These are phyloP conservation scores for Kuraishia floccosa DNA, from an alignment of 805 yeast genomes.

Conservation along the genomic window DNA sequence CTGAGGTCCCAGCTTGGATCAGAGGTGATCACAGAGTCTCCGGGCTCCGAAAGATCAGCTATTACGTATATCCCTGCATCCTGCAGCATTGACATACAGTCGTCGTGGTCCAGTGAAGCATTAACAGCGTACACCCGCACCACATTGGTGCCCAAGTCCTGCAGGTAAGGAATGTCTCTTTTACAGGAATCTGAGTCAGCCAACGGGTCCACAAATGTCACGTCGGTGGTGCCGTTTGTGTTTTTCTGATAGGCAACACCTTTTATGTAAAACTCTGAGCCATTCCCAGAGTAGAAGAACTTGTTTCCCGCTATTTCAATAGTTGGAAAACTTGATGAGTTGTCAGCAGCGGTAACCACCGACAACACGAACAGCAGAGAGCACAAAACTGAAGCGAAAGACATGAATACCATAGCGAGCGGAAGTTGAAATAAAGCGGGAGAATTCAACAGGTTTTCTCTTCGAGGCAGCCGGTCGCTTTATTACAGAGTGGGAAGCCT, in stretches of 20 bases:
- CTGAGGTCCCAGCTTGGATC: slow-evolving; percentile 69
- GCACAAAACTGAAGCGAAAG: background rate
- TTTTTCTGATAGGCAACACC: slow-evolving; percentile 85
- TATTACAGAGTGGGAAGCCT: too few species aligned
- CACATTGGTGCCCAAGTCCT: slow-evolving; percentile 59
- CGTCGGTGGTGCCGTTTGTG: slow-evolving; percentile 27
- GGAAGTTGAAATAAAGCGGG: background rate
- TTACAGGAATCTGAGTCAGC: slow-evolving; percentile 59
- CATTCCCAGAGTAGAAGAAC: slow-evolving; percentile 62
- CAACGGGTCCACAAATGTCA: slow-evolving; percentile 58
- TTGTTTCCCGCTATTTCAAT: slow-evolving; percentile 63
- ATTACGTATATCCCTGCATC: slow-evolving; percentile 89
- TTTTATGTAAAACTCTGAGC: slow-evolving; percentile 75
- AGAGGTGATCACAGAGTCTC: slow-evolving; percentile 62
- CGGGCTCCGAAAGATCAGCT: slow-evolving; percentile 86
- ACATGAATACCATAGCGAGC: too few species aligned
- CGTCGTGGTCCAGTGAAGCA: slow-evolving; percentile 58
- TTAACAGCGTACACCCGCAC: slow-evolving; percentile 83
- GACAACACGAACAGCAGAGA: slow-evolving; percentile 1
- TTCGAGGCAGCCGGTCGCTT: too few species aligned
- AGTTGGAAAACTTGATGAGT: slow-evolving; percentile 22
- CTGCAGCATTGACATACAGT: slow-evolving; percentile 61
- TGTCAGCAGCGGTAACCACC: background rate
- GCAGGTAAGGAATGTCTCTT: slow-evolving; percentile 74
- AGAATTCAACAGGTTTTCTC: too few species aligned